Percentiles rank a stretch among this genome's conserved stretches.
Conservation (phyloP, 345 rosid species). For the Camelina neglecta region DNA sequence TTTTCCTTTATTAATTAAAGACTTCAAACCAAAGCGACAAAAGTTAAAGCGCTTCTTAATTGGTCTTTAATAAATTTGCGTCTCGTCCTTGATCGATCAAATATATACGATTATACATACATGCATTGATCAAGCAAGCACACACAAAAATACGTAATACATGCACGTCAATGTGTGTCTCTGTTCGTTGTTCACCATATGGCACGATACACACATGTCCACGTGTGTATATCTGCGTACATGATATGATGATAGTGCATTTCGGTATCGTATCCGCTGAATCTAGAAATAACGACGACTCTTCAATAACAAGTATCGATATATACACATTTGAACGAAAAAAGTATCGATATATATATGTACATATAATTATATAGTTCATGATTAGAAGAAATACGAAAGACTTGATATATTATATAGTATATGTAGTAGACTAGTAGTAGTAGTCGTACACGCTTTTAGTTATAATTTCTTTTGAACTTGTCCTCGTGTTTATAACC, state of each 20-base stretch:
- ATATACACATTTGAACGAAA: neutral
- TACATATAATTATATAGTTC: no score
- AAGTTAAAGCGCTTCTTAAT: conserved; percentile 25
- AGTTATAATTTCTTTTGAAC: neutral
- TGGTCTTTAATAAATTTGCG: conserved; percentile 14
- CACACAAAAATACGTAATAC: conserved; percentile 8
- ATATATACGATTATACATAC: conserved; percentile 6
- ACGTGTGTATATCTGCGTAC: neutral
- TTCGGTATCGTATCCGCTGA: neutral
- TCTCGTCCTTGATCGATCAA: conserved; percentile 15
- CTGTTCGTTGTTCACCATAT: conserved; percentile 19
- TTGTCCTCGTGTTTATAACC: conserved; percentile 38
- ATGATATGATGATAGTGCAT: neutral
- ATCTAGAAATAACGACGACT: conserved; percentile 3
- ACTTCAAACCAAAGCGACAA: conserved; percentile 43
- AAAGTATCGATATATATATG: neutral
- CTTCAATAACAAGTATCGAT: conserved; percentile 4
- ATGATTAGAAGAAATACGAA: conserved; percentile 19
- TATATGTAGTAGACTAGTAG: no score
- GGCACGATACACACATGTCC: conserved; percentile 11
- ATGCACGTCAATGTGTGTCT: conserved; percentile 26
- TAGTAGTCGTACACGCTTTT: neutral
- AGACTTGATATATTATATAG: neutral
- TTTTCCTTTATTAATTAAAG: conserved; percentile 28
- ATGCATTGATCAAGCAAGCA: conserved; percentile 6